These are phyloP conservation scores for Dactylonectria estremocensis DNA, from an alignment of 2,329 filamentous ascomycete species.

Conservation along the genomic window DNA sequence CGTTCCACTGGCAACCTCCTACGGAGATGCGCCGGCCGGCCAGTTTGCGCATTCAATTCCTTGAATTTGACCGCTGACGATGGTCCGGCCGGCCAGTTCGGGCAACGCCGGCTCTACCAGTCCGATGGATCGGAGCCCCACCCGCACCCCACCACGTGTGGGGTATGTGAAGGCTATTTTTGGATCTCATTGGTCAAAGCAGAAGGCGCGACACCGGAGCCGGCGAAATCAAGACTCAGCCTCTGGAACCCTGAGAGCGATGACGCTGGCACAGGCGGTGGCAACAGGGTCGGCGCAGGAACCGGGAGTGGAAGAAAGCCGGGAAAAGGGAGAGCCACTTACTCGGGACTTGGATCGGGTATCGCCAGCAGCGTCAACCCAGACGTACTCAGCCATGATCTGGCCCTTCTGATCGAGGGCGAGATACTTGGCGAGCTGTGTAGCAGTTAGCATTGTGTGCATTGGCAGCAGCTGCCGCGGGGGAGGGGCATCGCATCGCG, in stretches of 20 bases:
- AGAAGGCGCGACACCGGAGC: conserved; percentile 30
- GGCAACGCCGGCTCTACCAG: conserved; percentile 31
- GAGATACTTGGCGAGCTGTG: conserved; percentile 92
- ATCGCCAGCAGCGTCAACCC: conserved; percentile 88
- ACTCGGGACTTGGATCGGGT: conserved; percentile 97
- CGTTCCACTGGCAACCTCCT: no score
- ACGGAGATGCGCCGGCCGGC: no score
- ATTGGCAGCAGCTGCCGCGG: not conserved
- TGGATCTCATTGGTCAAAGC: conserved; percentile 25
- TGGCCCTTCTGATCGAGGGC: conserved; percentile 89
- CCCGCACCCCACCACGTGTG: conserved; percentile 20
- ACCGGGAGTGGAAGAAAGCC: conserved; percentile 13
- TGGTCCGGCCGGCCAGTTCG: not conserved
- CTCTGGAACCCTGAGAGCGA: conserved; percentile 22
- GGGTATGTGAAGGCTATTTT: conserved; percentile 24
- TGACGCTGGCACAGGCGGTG: conserved; percentile 27
- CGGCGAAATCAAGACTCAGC: conserved; percentile 30
- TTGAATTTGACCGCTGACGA: no score
- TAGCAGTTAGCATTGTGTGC: conserved; percentile 24
- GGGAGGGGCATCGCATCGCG: conserved; percentile 29
- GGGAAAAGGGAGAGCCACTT: conserved; percentile 60
- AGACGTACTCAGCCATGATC: conserved; percentile 96
- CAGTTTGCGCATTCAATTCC: no score
- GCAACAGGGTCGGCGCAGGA: conserved; percentile 20
- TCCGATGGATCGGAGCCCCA: conserved; percentile 28